Evolutionary conservation across 305 asterid species (phyloP).

Genomic region (Nicotiana rustica): DNA sequence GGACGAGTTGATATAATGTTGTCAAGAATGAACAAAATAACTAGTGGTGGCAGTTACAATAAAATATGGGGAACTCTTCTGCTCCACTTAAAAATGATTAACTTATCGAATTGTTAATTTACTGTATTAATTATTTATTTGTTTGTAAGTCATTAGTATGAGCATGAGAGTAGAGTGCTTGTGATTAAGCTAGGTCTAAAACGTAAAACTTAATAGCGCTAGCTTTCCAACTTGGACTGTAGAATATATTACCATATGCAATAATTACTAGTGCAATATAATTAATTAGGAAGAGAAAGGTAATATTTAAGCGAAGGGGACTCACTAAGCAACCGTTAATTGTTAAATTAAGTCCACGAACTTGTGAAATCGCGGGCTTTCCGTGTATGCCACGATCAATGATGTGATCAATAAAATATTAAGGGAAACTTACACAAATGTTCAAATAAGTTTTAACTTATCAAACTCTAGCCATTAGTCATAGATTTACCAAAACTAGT

Average conservation of each 20-base stretch:
- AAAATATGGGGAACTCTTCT: background rate
- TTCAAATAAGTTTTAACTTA: too few relatives aligned
- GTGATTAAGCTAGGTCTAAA: background rate
- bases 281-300: background rate
- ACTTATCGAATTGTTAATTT: background rate
- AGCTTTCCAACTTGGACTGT: background rate
- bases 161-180: background rate
- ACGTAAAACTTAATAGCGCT: background rate
- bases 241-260: background rate
- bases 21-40: too few relatives aligned
- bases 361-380: too few relatives aligned
- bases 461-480: too few relatives aligned
- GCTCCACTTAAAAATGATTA: background rate
- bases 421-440: too few relatives aligned
- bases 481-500: too few relatives aligned
- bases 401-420: too few relatives aligned
- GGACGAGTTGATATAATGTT: too few relatives aligned
- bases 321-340: background rate
- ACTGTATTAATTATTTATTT: background rate
- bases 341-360: background rate
- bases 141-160: background rate
- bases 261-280: background rate
- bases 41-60: too few relatives aligned
- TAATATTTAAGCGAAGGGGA: background rate
- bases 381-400: too few relatives aligned